phyloP scores from a whole-genome alignment of 352 stramenopile species.

The Pythium dissotocum region DNA sequence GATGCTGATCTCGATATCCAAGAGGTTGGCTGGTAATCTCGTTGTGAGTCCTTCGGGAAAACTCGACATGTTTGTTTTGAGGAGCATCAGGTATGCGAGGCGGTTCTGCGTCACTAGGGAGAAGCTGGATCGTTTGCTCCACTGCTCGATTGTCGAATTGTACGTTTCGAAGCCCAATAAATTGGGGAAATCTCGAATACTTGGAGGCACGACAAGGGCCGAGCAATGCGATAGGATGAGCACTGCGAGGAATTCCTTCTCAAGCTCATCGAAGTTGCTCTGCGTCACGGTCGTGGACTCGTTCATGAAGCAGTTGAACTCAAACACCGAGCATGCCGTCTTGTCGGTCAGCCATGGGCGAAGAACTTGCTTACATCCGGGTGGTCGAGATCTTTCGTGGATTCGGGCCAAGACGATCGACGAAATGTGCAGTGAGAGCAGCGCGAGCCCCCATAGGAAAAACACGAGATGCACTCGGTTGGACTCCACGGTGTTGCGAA shows the following conservation, averaged over 20 bases:
- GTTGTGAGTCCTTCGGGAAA: conserved; percentile 2
- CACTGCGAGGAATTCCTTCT: conserved; percentile 20
- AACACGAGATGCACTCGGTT: neutral
- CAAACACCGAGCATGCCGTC: conserved; percentile 26
- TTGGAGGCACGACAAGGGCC: conserved; percentile 18
- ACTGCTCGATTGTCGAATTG: conserved; percentile 35
- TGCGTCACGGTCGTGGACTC: neutral
- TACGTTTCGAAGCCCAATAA: conserved; percentile 32
- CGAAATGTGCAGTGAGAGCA: conserved; percentile 4
- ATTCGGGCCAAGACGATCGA: neutral
- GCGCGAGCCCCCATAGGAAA: conserved; percentile 9
- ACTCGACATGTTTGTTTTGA: conserved; percentile 6
- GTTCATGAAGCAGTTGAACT: conserved; percentile 28
- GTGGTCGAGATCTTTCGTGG: neutral
- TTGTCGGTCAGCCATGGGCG: conserved; percentile 23
- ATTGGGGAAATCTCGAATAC: conserved; percentile 21
- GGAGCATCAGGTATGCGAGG: conserved; percentile 3
- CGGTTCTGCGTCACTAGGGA: neutral
- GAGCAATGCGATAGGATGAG: conserved; percentile 35
- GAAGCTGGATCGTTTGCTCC: conserved; percentile 18
- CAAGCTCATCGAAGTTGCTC: neutral
- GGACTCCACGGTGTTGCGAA: neutral
- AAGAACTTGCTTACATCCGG: conserved; percentile 18
- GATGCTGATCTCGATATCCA: conserved; percentile 13
- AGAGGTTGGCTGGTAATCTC: conserved; percentile 4